phyloP scores from a whole-genome alignment of 2,329 filamentous ascomycete genomes.

The Chrysoporthe austroafricana region DNA sequence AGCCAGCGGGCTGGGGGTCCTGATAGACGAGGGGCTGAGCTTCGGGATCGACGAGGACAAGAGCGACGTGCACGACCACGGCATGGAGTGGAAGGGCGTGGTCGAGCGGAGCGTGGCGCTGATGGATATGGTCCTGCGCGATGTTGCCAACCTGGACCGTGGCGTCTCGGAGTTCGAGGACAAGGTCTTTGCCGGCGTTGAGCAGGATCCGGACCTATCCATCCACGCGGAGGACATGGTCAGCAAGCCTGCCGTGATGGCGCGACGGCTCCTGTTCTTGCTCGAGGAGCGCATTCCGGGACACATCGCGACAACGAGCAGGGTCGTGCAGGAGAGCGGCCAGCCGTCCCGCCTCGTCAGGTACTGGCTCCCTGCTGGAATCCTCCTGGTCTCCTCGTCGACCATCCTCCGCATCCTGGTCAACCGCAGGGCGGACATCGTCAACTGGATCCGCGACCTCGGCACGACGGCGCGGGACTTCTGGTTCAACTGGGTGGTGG shows the following conservation, averaged over 20 bases:
- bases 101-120: slow-evolving; percentile 80
- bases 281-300: slow-evolving; percentile 70
- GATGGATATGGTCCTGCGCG: slow-evolving; percentile 82
- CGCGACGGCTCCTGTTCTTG: slow-evolving; percentile 69
- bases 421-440: slow-evolving; percentile 74
- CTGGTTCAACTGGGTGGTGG: slow-evolving; percentile 94
- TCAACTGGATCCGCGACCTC: slow-evolving; percentile 78
- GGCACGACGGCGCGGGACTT: slow-evolving; percentile 84
- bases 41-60: slow-evolving; percentile 64
- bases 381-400: slow-evolving; percentile 78
- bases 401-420: slow-evolving; percentile 81
- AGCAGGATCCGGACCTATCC: slow-evolving; percentile 63
- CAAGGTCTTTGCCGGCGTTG: slow-evolving; percentile 65
- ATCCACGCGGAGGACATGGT: slow-evolving; percentile 52
- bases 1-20: slow-evolving; percentile 81
- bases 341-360: slow-evolving; percentile 75
- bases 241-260: slow-evolving; percentile 62
- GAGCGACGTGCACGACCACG: slow-evolving; percentile 47
- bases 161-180: slow-evolving; percentile 68
- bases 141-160: slow-evolving; percentile 67
- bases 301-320: slow-evolving; percentile 62
- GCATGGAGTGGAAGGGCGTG: slow-evolving; percentile 66
- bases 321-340: slow-evolving; percentile 67
- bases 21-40: slow-evolving; percentile 83
- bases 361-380: slow-evolving; percentile 82